A percentile compares a stretch with the other conserved stretches of the same genome.
Conservation (phyloP, 2,329 filamentous ascomycete species). For the Setomelanomma holmii region DNA sequence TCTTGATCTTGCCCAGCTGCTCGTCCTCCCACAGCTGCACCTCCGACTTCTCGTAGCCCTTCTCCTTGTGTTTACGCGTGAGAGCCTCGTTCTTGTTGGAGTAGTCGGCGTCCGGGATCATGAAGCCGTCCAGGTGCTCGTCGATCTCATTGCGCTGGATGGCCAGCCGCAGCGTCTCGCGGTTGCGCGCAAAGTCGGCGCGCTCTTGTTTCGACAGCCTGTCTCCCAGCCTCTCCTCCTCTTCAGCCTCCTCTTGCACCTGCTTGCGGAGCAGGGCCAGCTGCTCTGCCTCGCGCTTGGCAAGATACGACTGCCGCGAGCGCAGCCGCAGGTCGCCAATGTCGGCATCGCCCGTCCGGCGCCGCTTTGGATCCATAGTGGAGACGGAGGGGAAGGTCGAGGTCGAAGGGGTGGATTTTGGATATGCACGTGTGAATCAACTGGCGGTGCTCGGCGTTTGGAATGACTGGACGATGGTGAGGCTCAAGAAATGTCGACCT, state of each 20-base stretch:
- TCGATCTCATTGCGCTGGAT: conserved; percentile 88
- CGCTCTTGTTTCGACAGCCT: conserved; percentile 79
- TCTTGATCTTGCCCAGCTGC: conserved; percentile 79
- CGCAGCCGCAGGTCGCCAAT: conserved; percentile 80
- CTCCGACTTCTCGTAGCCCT: conserved; percentile 89
- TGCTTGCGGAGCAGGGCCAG: conserved; percentile 87
- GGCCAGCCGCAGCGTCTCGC: conserved; percentile 76
- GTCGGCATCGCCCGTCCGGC: conserved; percentile 34
- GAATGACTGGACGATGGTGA: background rate
- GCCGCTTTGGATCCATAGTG: conserved; percentile 39
- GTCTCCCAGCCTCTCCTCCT: conserved; percentile 75
- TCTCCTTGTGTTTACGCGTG: conserved; percentile 84
- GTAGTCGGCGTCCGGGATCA: conserved; percentile 86
- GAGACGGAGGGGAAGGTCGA: background rate
- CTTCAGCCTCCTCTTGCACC: conserved; percentile 81
- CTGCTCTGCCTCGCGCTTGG: conserved; percentile 87
- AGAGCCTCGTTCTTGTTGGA: conserved; percentile 92
- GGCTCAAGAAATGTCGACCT: background rate
- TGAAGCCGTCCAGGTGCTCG: conserved; percentile 89
- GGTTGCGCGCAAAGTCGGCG: conserved; percentile 86
- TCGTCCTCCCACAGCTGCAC: conserved; percentile 96
- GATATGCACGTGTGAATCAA: too few species aligned
- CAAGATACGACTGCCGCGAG: conserved; percentile 90
- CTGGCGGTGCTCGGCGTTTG: too few species aligned
- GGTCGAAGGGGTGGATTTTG: too few species aligned